phyloP scores from a whole-genome alignment of 2,329 filamentous ascomycete species.

The Alternaria viburni region DNA sequence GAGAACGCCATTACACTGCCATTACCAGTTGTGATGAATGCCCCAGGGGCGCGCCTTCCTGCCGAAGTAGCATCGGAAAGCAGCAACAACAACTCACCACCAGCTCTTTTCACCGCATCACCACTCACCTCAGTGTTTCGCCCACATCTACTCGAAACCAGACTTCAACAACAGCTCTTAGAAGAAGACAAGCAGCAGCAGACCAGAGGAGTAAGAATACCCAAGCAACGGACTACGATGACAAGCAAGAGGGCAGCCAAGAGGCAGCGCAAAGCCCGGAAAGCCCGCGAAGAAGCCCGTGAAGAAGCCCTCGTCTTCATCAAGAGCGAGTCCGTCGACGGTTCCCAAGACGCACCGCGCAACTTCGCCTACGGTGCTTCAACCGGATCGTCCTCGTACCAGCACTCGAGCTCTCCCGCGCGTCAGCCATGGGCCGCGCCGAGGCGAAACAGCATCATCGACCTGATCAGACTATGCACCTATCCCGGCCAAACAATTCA shows the following conservation, averaged over 20 bases:
- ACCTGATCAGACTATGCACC: not conserved
- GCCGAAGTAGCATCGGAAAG: not conserved
- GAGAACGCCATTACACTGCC: not conserved
- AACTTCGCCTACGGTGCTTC: not conserved
- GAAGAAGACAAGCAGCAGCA: not conserved
- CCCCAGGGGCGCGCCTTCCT: not conserved
- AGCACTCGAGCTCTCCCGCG: not conserved
- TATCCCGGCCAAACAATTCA: not conserved
- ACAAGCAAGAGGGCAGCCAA: not conserved
- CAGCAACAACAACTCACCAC: not conserved
- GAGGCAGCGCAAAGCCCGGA: not conserved
- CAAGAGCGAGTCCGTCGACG: not conserved
- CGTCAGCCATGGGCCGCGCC: not conserved
- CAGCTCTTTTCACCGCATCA: not conserved
- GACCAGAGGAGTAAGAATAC: not conserved
- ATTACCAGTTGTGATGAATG: not conserved
- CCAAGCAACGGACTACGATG: not conserved
- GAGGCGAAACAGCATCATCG: not conserved
- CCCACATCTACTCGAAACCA: not conserved
- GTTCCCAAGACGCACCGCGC: not conserved
- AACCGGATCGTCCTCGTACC: not conserved
- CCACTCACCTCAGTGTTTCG: not conserved
- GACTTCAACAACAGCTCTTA: not conserved
- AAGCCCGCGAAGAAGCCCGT: not conserved
- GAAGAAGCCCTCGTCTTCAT: not conserved